Conservation (phyloP, 306 rosid species). For the Prunus davidiana region DNA sequence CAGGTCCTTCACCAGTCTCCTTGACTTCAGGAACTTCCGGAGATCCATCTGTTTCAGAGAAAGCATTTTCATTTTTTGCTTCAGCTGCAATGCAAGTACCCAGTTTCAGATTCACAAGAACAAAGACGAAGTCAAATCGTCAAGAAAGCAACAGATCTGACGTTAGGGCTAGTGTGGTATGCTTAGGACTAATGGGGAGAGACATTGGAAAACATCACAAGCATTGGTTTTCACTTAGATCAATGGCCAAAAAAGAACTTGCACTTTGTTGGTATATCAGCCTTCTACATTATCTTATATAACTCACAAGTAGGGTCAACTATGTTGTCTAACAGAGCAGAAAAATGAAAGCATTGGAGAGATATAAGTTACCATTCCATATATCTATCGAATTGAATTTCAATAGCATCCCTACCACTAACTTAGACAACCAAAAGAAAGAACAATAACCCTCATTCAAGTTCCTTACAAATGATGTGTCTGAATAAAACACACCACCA, state of each 20-base stretch:
- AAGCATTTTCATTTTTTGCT: not conserved
- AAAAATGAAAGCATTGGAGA: not conserved
- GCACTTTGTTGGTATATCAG: not conserved
- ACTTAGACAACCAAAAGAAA: not conserved
- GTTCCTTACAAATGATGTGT: not conserved
- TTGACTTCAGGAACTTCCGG: conserved; percentile 59
- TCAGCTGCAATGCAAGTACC: not conserved
- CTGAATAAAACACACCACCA: not conserved
- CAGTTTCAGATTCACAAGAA: conserved; percentile 10
- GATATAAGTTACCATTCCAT: not conserved
- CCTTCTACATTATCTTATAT: not conserved
- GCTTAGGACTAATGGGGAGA: not conserved
- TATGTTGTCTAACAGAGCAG: not conserved
- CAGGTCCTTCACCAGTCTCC: conserved; percentile 54
- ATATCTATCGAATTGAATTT: not conserved
- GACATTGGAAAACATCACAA: not conserved
- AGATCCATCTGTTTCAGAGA: conserved; percentile 51
- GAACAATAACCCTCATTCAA: not conserved
- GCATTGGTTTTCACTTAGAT: not conserved
- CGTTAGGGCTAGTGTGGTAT: not conserved
- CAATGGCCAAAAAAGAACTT: not conserved
- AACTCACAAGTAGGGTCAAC: not conserved
- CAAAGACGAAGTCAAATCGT: not conserved
- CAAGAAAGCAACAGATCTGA: not conserved
- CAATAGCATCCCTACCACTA: not conserved